These are phyloP conservation scores for Lasiodiplodia citricola DNA, from an alignment of 2,329 filamentous ascomycete species.

Conservation along the genomic window DNA sequence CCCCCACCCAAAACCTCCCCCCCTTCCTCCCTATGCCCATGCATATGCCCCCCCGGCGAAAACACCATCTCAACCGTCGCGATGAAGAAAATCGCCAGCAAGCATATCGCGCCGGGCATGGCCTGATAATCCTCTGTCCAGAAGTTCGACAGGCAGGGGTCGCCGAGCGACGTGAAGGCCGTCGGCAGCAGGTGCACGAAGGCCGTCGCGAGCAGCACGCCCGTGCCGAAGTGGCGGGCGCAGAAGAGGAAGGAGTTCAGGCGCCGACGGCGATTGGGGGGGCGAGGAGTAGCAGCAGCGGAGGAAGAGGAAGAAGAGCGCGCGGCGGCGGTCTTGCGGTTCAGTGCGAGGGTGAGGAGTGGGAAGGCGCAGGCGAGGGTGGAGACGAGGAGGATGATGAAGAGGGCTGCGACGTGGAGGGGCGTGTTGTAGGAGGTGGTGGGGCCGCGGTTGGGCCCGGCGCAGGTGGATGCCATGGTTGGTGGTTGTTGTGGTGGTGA, in stretches of 20 bases:
- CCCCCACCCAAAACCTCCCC: slow-evolving; percentile 51
- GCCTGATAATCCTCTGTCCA: slow-evolving; percentile 46
- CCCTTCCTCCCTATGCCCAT: slow-evolving; percentile 61
- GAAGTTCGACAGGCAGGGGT: slow-evolving; percentile 45
- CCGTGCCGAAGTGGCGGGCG: slow-evolving; percentile 47
- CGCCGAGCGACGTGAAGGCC: slow-evolving; percentile 45
- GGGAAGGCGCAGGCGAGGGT: slow-evolving; percentile 64
- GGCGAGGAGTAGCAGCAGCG: slow-evolving; percentile 62
- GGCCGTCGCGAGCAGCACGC: slow-evolving; percentile 47
- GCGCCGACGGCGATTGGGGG: slow-evolving; percentile 65
- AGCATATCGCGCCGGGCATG: slow-evolving; percentile 46
- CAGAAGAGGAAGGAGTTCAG: slow-evolving; percentile 56
- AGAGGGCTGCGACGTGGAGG: slow-evolving; percentile 40
- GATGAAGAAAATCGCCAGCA: slow-evolving; percentile 61
- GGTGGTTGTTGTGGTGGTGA: not conserved
- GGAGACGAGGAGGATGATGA: slow-evolving; percentile 42
- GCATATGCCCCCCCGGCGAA: slow-evolving; percentile 57
- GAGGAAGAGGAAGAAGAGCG: slow-evolving; percentile 41
- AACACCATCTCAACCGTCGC: slow-evolving; percentile 89
- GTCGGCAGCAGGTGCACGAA: slow-evolving; percentile 48
- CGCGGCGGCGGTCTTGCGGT: slow-evolving; percentile 46
- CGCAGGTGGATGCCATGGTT: not conserved
- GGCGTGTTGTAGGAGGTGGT: slow-evolving; percentile 34
- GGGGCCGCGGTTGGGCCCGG: not conserved
- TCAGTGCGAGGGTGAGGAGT: slow-evolving; percentile 63